Evolutionary conservation across 345 rosid genomes (phyloP), one percentile per base, ranked within the genome.

Genomic region (Aquilaria malaccensis): DNA sequence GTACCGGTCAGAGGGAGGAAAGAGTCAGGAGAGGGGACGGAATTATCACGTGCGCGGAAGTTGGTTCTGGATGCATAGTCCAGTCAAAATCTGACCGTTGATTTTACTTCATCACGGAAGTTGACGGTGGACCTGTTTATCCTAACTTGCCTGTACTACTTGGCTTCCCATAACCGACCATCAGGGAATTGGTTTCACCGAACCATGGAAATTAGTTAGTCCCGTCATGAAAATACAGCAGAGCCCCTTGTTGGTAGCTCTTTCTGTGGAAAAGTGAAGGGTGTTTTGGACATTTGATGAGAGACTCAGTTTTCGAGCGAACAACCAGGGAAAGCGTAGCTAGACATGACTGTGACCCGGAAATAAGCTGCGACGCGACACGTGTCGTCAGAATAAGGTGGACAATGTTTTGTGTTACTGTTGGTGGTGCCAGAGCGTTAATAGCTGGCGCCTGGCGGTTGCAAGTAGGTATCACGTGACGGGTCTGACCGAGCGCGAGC

Each of bases 391-490:
- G 58, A 6, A 30, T 15, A 64, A 13, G 9, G 33, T 43, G 50
- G 3, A 52, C 10, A 10, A 72, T 41, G 56, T 58, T 52, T 5
- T 56, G 59, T 56, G 63, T 64, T 45, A 73, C 67, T 46, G 79
- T 71, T 65, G 71, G 71, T 66, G 58, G 60, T 56, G 73, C 64
- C 70, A 74, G 68, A 58, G 31, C 61, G 67, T 52, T 59, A 52
- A 50, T 68, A 72, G 78, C 75, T 78, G 83, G 75, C 73, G 56
- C 77, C 77, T 78, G 81, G 75, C 73, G 56, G 72, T 70, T 65
- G 56, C 47, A 55, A 66, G 63, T 64, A 55, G 66, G 70, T 53
- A 10, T 67, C 69, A 69, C 74, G 80, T 72, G 67, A 66, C 72
- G 22, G 64, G 46, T 61, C 41, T 55, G 67, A 66, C 70, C 65